These are phyloP conservation scores for Arabis alpina DNA, from an alignment of 345 rosid species.

Conservation along the genomic window DNA sequence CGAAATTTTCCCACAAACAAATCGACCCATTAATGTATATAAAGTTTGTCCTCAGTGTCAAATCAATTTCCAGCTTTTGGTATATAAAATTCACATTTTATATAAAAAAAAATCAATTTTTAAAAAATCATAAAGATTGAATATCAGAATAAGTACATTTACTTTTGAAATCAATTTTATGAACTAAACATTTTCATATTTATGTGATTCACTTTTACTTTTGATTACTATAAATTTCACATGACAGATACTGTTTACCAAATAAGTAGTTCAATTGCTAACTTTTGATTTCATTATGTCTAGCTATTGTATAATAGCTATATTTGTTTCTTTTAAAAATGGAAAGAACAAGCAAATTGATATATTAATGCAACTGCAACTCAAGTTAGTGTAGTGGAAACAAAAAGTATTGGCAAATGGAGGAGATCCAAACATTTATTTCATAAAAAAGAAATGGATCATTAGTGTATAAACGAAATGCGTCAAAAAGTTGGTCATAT, in stretches of 20 bases:
- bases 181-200: too few relatives aligned
- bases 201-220: too few relatives aligned
- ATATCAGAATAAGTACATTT: too few relatives aligned
- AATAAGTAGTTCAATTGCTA: not conserved
- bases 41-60: not conserved
- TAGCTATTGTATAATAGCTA: not conserved
- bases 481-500: slow-evolving; percentile 39
- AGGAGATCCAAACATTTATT: slow-evolving; percentile 27
- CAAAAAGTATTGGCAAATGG: slow-evolving; percentile 36
- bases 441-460: slow-evolving; percentile 31
- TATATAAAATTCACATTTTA: too few relatives aligned
- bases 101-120: too few relatives aligned
- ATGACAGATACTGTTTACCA: not conserved
- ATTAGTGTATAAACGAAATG: slow-evolving; percentile 37
- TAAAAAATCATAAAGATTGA: too few relatives aligned
- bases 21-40: not conserved
- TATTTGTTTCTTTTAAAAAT: not conserved
- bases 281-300: not conserved
- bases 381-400: slow-evolving; percentile 41
- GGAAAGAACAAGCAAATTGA: slow-evolving; percentile 21
- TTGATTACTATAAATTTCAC: too few relatives aligned
- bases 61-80: too few relatives aligned
- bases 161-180: too few relatives aligned
- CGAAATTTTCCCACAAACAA: not conserved
- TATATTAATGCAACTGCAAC: slow-evolving; percentile 6